Evolutionary conservation across 2,329 filamentous ascomycete species (phyloP).

Genomic region (Hypoxylon sp.): DNA sequence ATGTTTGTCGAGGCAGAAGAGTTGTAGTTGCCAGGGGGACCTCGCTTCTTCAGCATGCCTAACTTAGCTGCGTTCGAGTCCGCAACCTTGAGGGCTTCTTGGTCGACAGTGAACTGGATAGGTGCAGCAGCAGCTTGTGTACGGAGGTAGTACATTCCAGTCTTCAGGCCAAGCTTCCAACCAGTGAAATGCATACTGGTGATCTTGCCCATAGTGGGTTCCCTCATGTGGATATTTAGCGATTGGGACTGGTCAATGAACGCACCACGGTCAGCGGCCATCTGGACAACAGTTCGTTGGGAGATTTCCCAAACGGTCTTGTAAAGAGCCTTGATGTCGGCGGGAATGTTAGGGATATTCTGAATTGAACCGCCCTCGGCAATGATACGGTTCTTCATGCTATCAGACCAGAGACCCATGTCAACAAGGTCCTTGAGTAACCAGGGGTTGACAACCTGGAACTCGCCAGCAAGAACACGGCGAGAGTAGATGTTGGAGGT

Average conservation of each 20-base stretch:
- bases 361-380: conserved; percentile 96
- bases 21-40: conserved; percentile 67
- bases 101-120: conserved; percentile 99
- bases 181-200: conserved; percentile 99
- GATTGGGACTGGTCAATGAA: conserved; percentile 99
- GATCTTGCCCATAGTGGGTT: conserved; percentile 99
- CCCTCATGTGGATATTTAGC: conserved; percentile 99
- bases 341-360: conserved; percentile 95
- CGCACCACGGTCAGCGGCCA: conserved; percentile 97
- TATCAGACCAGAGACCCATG: conserved; percentile 97
- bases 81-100: conserved; percentile 89
- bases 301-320: conserved; percentile 99
- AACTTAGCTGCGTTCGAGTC: conserved; percentile 83
- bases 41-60: conserved; percentile 77
- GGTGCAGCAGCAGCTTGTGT: conserved; percentile 97
- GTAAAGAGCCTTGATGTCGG: conserved; percentile 96
- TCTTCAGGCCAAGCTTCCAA: conserved; percentile 99
- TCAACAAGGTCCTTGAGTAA: conserved; percentile 97
- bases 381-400: conserved; percentile 99
- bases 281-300: conserved; percentile 94
- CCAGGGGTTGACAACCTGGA: conserved; percentile 99
- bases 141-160: conserved; percentile 99
- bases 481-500: conserved; percentile 99
- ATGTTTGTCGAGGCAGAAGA: conserved; percentile 72
- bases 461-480: conserved; percentile 96